phyloP scores from a whole-genome alignment of 768 basidiomycete species.

The Cubamyces lactineus region DNA sequence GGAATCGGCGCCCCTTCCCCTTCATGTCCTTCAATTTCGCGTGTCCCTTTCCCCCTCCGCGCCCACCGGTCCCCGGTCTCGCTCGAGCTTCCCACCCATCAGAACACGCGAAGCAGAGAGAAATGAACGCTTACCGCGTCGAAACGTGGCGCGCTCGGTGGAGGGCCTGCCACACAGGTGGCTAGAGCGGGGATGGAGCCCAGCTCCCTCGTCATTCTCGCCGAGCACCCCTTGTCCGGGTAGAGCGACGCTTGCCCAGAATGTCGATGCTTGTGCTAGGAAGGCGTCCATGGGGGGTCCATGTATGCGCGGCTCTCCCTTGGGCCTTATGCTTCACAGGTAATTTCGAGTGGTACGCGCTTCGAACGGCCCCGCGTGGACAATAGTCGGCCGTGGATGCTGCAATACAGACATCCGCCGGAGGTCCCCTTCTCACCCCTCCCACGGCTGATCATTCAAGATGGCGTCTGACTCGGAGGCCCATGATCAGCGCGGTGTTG shows the following conservation, averaged over 20 bases:
- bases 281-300: background rate
- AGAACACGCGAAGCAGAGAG: too few species aligned
- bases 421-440: too few species aligned
- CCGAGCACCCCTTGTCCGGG: constrained; percentile 14
- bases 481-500: too few species aligned
- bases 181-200: constrained; percentile 6
- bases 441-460: too few species aligned
- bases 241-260: constrained; percentile 8
- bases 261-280: constrained; percentile 5
- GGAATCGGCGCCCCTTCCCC: background rate
- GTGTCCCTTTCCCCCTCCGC: too few species aligned
- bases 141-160: background rate
- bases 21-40: too few species aligned
- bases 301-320: background rate
- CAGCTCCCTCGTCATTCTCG: background rate
- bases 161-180: background rate
- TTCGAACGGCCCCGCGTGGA: too few species aligned
- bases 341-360: too few species aligned
- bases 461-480: background rate
- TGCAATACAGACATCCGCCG: constrained; percentile 1
- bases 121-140: background rate
- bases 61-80: too few species aligned
- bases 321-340: background rate
- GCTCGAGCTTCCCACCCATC: too few species aligned
- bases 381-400: background rate